A percentile compares a stretch with the other conserved stretches of the same genome.
These are phyloP conservation scores for Syncephalastrum racemosum DNA, from an alignment of 371 early-diverging fungal genomes.

Conservation along the genomic window DNA sequence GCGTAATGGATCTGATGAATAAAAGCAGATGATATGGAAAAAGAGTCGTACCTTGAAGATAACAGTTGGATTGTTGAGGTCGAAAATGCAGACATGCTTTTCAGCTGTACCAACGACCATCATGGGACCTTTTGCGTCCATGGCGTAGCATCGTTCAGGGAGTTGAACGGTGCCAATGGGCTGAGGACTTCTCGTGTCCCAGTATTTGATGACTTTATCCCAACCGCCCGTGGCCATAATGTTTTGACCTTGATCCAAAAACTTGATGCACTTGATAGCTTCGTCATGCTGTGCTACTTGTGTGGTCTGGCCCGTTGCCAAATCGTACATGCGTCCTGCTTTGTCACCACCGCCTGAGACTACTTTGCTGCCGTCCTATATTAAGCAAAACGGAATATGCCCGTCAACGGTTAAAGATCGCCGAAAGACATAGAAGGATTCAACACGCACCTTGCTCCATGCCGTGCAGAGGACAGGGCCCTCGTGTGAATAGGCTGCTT, in stretches of 20 bases:
- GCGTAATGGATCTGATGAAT: no score
- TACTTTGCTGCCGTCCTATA: slow-evolving; percentile 32
- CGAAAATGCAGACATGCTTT: slow-evolving; percentile 73
- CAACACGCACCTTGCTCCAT: slow-evolving; percentile 78
- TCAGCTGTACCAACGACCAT: slow-evolving; percentile 49
- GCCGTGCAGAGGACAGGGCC: slow-evolving; percentile 80
- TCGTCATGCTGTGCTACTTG: slow-evolving; percentile 83
- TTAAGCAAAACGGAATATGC: not conserved
- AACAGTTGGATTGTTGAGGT: slow-evolving; percentile 76
- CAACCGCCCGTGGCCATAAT: slow-evolving; percentile 89
- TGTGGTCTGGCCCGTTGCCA: slow-evolving; percentile 72
- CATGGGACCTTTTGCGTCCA: slow-evolving; percentile 74
- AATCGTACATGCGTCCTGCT: slow-evolving; percentile 73
- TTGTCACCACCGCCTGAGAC: slow-evolving; percentile 68
- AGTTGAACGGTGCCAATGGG: slow-evolving; percentile 75
- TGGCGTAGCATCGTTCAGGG: slow-evolving; percentile 85
- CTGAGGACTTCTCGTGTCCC: slow-evolving; percentile 82
- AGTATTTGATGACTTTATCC: slow-evolving; percentile 97
- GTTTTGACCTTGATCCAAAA: slow-evolving; percentile 64
- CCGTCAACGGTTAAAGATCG: no score
- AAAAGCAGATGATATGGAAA: not conserved
- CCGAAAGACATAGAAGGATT: no score
- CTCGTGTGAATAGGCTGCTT: slow-evolving; percentile 80
- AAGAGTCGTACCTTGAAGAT: slow-evolving; percentile 62
- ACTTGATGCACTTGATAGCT: slow-evolving; percentile 72